phyloP scores from a whole-genome alignment of 164 flowering plant species.

The Aristolochia fimbriata region DNA sequence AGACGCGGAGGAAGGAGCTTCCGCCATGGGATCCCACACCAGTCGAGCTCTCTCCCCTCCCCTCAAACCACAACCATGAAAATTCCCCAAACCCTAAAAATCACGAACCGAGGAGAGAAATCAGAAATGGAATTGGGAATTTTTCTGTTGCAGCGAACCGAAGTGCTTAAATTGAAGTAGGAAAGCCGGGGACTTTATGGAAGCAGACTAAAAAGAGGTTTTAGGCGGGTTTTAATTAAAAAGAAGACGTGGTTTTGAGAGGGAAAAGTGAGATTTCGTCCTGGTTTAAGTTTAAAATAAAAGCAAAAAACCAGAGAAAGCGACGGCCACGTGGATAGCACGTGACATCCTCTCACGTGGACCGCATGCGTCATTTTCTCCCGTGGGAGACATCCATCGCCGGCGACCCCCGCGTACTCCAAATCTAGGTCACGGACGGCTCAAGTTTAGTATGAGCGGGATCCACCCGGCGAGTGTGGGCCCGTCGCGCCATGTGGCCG shows the following conservation, averaged over 20 bases:
- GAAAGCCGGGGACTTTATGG: too few relatives aligned
- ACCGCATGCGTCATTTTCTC: too few relatives aligned
- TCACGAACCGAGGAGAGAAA: not conserved
- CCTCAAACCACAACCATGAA: constrained; percentile 3
- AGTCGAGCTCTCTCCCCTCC: not conserved
- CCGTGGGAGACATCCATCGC: too few relatives aligned
- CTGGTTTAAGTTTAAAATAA: not conserved
- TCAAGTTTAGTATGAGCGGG: too few relatives aligned
- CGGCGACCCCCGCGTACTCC: not conserved
- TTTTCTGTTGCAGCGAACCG: too few relatives aligned
- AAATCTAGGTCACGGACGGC: too few relatives aligned
- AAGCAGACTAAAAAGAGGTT: too few relatives aligned
- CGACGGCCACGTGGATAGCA: not conserved
- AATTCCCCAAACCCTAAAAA: constrained; percentile 9
- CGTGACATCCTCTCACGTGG: too few relatives aligned
- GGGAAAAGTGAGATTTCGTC: not conserved
- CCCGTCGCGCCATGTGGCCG: too few relatives aligned
- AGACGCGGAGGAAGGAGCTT: constrained; percentile 1
- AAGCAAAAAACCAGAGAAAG: not conserved
- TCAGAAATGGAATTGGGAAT: too few relatives aligned
- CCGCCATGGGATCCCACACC: constrained; percentile 20
- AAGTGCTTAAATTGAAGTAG: too few relatives aligned
- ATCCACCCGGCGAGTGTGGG: too few relatives aligned
- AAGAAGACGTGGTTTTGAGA: not conserved
- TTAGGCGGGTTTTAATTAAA: not conserved